Base-by-base conservation (phyloP, 768 basidiomycete species). In the Termitomyces sp. region DNA sequence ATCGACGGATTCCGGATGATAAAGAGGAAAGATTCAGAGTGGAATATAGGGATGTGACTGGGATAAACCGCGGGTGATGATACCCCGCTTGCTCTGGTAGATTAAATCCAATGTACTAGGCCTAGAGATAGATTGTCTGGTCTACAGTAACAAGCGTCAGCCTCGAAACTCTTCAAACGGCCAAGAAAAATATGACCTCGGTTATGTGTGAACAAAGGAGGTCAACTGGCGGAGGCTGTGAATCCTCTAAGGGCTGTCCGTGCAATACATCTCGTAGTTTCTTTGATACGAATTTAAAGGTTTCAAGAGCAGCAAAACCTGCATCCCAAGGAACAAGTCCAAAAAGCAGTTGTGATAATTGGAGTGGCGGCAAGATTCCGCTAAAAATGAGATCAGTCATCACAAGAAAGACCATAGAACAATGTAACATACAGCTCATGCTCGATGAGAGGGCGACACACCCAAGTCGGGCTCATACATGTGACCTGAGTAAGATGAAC, bases 1-100 rank as follows among this genome's bases (percentile, higher is more conserved):
- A 68, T 95, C 91, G 43, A 95, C 74, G 6, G 86, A 77, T 22
- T 79, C 69, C 0, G 93, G 91, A 62, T 89, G 81, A 71, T 89
- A 86, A 4, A 97, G 79, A 2, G 95, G 92, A 70, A 97, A 98
- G 47, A 94, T 81, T 33, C 69, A 68, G 10, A 71, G 48, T 0
- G 89, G 80, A 34, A 96, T 85, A 53, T 88, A 78, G 0, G 82
- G 79, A 68, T 87, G 77, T 49, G 74, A 65, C 55, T 67, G 67
- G 30, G 72, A 59, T 58, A 81, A 59, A 12, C 72, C 68, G 39
- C 70, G 74, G 44, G 72, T 61, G 42, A 74, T 63, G 36, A 73
- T 67, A 59, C 75, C 80, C 39, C 81, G 79, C 55, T 82, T 82
- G 54, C 78, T 75, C 53, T 73, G 74, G 56, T 81, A 78, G 48